phyloP scores from a whole-genome alignment of 2,329 filamentous ascomycete genomes.

The Zasmidium citrigriseum region DNA sequence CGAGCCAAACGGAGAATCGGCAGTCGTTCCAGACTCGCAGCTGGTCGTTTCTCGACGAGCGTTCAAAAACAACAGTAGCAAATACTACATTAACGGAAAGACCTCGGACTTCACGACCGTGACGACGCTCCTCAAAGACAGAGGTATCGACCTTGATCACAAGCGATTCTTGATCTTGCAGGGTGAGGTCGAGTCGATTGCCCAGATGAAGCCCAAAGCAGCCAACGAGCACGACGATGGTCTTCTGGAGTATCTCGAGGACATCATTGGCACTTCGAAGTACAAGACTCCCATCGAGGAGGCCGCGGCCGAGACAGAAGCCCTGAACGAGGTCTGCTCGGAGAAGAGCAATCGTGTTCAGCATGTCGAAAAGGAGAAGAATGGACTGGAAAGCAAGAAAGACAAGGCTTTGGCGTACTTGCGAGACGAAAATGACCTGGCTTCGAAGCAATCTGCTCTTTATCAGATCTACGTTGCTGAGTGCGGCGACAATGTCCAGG shows the following conservation, averaged over 20 bases:
- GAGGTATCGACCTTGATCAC: conserved; percentile 93
- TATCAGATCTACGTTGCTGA: conserved; percentile 92
- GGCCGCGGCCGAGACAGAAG: conserved; percentile 84
- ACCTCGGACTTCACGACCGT: conserved; percentile 91
- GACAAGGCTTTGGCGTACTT: conserved; percentile 88
- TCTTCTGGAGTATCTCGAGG: conserved; percentile 92
- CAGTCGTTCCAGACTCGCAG: conserved; percentile 79
- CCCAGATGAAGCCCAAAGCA: conserved; percentile 98
- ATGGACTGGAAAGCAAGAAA: conserved; percentile 91
- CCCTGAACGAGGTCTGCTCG: conserved; percentile 87
- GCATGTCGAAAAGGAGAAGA: conserved; percentile 97
- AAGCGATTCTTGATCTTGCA: conserved; percentile 97
- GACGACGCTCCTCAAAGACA: conserved; percentile 79
- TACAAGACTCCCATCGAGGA: conserved; percentile 98
- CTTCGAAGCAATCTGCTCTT: conserved; percentile 82
- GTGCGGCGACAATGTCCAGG: conserved; percentile 82
- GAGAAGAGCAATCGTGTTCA: conserved; percentile 96
- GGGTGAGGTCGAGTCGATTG: conserved; percentile 97
- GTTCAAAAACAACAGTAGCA: conserved; percentile 97
- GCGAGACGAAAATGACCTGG: conserved; percentile 88
- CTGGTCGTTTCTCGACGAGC: conserved; percentile 87
- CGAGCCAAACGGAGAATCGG: conserved; percentile 70
- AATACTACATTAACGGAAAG: conserved; percentile 93
- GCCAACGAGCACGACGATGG: conserved; percentile 94
- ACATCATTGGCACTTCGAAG: conserved; percentile 98